Evolutionary conservation across 2,329 filamentous ascomycete genomes (phyloP), one percentile per base, ranked within the genome.

Genomic region (Aspergillus sp.): DNA sequence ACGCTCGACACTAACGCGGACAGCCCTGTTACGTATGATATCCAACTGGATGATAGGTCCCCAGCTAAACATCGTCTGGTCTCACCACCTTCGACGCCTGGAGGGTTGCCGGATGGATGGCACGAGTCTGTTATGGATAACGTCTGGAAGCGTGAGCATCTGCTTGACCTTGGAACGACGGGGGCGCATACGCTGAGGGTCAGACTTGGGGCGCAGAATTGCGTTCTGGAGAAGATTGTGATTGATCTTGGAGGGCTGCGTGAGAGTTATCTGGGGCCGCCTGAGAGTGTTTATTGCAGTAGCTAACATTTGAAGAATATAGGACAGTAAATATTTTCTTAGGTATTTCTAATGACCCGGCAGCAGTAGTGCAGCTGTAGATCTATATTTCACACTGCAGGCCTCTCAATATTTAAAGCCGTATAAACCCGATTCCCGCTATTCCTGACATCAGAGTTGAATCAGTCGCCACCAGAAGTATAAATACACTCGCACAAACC

Each of bases 141-240:
- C 17, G 60, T 62, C 12, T 65, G 59, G 66, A 65, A 61, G 24
- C 82, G 77, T 1, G 60, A 52, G 3, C 79, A 40, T 73, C n/a
- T 65, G 67, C 4, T 82, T 80, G 27, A 64, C 61, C 70, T 24
- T 75, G 80, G 5, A 61, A 72, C 3, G 1, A 7, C 64, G 63
- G 46, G 75, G 75, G 5, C 39, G 44, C 54, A 85, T 58, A 82
- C 74, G 23, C 68, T 85, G 46, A 74, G 79, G 2, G 66, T 85
- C 40, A 83, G 81, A 81, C 75, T 78, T 7, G 69, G 84, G 23
- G 73, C 83, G 65, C 80, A 82, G 0, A 81, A 81, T 27, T 73
- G 85, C 1, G 66, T 84, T 5, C 74, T 86, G 40, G 82, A 86
- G 68, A 85, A 84, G 75, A 71, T 86, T 39, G 75, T 86, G 1